Conservation (phyloP, 1,284 basidiomycete genomes). For the Fistulinella staudtii region DNA sequence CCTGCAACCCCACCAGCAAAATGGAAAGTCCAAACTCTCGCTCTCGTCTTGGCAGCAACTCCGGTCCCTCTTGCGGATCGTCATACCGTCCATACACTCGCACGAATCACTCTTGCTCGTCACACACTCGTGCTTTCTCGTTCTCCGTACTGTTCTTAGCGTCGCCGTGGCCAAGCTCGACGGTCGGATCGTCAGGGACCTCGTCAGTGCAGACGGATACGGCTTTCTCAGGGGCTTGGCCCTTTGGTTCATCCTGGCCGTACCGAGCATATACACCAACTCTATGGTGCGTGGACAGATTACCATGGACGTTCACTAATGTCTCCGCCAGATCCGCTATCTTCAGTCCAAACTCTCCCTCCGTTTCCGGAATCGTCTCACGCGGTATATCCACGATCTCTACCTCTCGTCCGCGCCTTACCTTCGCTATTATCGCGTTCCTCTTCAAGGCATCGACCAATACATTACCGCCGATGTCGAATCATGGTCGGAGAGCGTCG, state of each 20-base stretch:
- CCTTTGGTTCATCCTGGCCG: conserved; percentile 86
- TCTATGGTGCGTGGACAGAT: conserved; percentile 63
- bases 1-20: conserved; percentile 38
- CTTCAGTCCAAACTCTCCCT: conserved; percentile 89
- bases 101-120: conserved; percentile 78
- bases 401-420: conserved; percentile 76
- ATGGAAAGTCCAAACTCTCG: conserved; percentile 58
- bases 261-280: conserved; percentile 95
- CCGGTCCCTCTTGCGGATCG: conserved; percentile 70
- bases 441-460: conserved; percentile 80
- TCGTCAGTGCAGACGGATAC: conserved; percentile 82
- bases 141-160: conserved; percentile 83
- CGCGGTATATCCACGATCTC: conserved; percentile 89
- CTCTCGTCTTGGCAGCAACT: conserved; percentile 79
- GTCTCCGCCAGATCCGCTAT: conserved; percentile 75
- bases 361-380: conserved; percentile 81
- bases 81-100: conserved; percentile 67
- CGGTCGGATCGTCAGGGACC: conserved; percentile 84
- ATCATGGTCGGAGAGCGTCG: conserved; percentile 84
- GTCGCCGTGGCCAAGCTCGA: conserved; percentile 88
- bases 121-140: conserved; percentile 84
- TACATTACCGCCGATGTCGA: conserved; percentile 94
- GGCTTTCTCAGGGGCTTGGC: conserved; percentile 84
- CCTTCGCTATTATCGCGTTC: conserved; percentile 68
- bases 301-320: no score